Evolutionary conservation across 2,329 filamentous ascomycete genomes (phyloP), one percentile per base, ranked within the genome.

Genomic region (Colletotrichum trifolii): DNA sequence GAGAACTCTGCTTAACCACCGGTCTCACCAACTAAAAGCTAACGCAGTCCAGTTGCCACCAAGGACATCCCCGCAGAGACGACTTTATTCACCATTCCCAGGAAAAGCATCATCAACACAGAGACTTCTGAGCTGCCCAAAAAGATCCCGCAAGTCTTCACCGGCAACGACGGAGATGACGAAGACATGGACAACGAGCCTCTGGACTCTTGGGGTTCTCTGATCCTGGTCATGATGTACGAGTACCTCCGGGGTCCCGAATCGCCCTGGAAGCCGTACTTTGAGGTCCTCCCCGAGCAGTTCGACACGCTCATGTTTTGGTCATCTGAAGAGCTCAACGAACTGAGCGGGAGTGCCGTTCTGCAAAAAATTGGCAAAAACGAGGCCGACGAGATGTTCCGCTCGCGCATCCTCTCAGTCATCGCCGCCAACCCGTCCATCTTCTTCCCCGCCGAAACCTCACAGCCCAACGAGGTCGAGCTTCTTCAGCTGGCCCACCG

Each of bases 261-360:
- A 1, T 96, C 93, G 1, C 79, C 78, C 8, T 97, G 94, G 94
- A 87, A 88, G 68, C 83, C 89, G 0, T 97, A 97, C 76, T 89
- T 97, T 69, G 84, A 89, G 62, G 82, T 97, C 17, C 83, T 97
- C 6, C 93, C 93, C 1, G 70, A 73, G 6, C 72, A 79, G 1
- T 97, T 97, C 73, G 87, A 96, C 75, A 96, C 93, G 2, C 85
- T 95, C 69, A 97, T 97, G 91, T 97, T 94, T 79, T 97, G 94
- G 94, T 81, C 85, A 2, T 80, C 85, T 1, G 78, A 81, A 1
- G 93, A 97, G 75, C 82, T 97, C 3, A 78, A 81, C 1, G 83
- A 90, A 71, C 85, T 97, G 8, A 90, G 95, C 77, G 91, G 90
- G 15, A 94, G 92, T 73, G 87, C 92, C 1, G 87, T 96, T n/a